Base-by-base conservation (phyloP, 352 stramenopile species). In the Pythium aristosporum region DNA sequence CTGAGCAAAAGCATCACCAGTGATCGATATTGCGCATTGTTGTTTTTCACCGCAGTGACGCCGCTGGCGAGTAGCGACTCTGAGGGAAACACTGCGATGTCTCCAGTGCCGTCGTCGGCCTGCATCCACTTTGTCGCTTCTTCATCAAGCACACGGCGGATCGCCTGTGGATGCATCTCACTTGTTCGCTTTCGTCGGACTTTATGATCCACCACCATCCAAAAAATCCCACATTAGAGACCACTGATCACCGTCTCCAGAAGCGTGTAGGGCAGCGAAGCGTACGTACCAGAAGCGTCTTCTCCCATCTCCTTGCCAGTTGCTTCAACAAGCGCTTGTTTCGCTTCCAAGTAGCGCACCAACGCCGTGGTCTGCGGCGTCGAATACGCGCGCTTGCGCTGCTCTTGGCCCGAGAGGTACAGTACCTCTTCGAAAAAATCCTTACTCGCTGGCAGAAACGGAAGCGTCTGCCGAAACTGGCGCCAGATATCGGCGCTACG, bases 371-470 rank as follows among this genome's bases (percentile, higher is more conserved):
- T 25, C 39, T 39, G 46, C 37, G 61, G 61, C 25, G 46, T 44
- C 30, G 62, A 68, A 15, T 37, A 43, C 9, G 62, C 8, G 16
- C 62, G 62, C 23, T 55, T 57, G 16, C 59, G 60, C 18, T 46
- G 12, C 18, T 57, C 20, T 43, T 54, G 50, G 5, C 49, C 64
- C 8, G 82, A 71, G 5, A 94, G 63, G 46, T 66, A 72, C 53
- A 90, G 43, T 15, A 94, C 79, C 41, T 88, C 72, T 41, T 92
- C 83, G 36, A 94, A 94, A 68, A 92, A 91, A 41, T 91, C 75
- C 23, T 88, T 92, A 67, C 82, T 92, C 2, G 85, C 80, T 3
- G 83, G 82, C 37, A 94, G 69, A 46, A 91, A 94, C 15, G 85
- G 79, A n/a, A 94, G 68, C n/a, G 76, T 94, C 23, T 81, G 73